phyloP scores from a whole-genome alignment of 2,329 filamentous ascomycete genomes.

The Ascomycota sp. region DNA sequence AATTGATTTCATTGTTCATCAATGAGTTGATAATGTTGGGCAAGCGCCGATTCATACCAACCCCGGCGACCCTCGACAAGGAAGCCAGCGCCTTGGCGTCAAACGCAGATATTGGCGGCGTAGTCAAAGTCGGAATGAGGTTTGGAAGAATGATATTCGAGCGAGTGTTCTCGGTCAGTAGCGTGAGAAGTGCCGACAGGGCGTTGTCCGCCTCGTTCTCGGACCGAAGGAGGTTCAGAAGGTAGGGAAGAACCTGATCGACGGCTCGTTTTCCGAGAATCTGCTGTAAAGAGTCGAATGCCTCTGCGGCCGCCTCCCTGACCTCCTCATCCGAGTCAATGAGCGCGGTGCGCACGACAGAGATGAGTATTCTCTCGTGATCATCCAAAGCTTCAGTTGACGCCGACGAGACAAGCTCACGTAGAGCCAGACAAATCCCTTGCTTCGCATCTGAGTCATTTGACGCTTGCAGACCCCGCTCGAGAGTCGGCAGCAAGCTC shows the following conservation, averaged over 20 bases:
- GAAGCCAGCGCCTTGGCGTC: slow-evolving; percentile 90
- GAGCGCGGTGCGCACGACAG: slow-evolving; percentile 78
- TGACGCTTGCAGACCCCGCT: slow-evolving; percentile 73
- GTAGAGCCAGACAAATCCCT: slow-evolving; percentile 89
- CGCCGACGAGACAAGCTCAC: slow-evolving; percentile 80
- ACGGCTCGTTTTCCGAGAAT: slow-evolving; percentile 87
- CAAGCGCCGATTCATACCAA: slow-evolving; percentile 75
- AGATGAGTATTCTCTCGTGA: slow-evolving; percentile 86
- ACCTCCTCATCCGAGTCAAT: slow-evolving; percentile 82
- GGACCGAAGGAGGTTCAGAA: slow-evolving; percentile 72
- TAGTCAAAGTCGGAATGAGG: slow-evolving; percentile 80
- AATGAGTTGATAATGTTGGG: slow-evolving; percentile 82
- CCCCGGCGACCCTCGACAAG: slow-evolving; percentile 73
- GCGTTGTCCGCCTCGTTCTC: slow-evolving; percentile 83
- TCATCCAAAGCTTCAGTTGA: slow-evolving; percentile 78
- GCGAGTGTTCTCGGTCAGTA: slow-evolving; percentile 80
- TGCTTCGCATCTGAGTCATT: slow-evolving; percentile 87
- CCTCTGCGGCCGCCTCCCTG: slow-evolving; percentile 85
- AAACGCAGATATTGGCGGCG: slow-evolving; percentile 78
- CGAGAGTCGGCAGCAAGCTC: slow-evolving; percentile 72
- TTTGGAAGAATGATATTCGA: slow-evolving; percentile 95
- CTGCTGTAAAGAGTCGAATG: slow-evolving; percentile 86
- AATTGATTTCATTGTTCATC: slow-evolving; percentile 75
- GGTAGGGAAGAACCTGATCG: slow-evolving; percentile 82
- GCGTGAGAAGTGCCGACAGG: slow-evolving; percentile 73